phyloP scores from a whole-genome alignment of 2,329 filamentous ascomycete genomes.

The Phyllachora maydis region DNA sequence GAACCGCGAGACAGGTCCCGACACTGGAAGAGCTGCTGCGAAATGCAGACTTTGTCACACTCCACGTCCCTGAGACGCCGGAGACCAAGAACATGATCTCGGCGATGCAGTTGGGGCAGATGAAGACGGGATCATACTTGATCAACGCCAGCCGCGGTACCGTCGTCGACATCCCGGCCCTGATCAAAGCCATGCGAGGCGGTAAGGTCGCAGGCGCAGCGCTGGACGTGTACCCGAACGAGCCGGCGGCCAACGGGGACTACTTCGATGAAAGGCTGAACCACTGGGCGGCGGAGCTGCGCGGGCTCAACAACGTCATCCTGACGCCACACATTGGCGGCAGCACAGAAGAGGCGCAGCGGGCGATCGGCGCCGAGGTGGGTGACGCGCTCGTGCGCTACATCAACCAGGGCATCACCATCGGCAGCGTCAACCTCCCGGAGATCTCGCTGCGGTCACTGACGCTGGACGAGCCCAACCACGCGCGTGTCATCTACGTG shows the following conservation, averaged over 20 bases:
- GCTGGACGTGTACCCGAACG: conserved; percentile 89
- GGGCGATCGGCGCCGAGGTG: conserved; percentile 89
- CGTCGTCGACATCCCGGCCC: conserved; percentile 81
- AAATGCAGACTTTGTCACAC: conserved; percentile 76
- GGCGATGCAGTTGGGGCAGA: conserved; percentile 55
- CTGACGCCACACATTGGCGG: conserved; percentile 94
- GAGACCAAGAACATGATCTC: conserved; percentile 91
- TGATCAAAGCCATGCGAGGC: conserved; percentile 68
- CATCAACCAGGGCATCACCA: conserved; percentile 83
- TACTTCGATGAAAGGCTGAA: conserved; percentile 82
- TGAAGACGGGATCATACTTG: conserved; percentile 85
- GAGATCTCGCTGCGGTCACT: conserved; percentile 81
- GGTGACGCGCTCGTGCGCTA: conserved; percentile 74
- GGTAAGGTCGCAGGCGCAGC: conserved; percentile 86
- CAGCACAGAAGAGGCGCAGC: conserved; percentile 92
- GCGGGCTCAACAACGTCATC: conserved; percentile 76
- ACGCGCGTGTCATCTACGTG: conserved; percentile 86
- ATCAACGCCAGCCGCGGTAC: conserved; percentile 92
- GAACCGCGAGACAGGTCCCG: conserved; percentile 66
- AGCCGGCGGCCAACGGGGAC: conserved; percentile 84
- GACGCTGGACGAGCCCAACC: conserved; percentile 73
- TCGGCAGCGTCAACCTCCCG: conserved; percentile 92
- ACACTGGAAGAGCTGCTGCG: conserved; percentile 57
- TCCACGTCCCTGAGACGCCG: conserved; percentile 81
- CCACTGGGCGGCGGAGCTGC: conserved; percentile 66